Base-by-base conservation (phyloP, 768 basidiomycete genomes). In the Mycena capillaripes region DNA sequence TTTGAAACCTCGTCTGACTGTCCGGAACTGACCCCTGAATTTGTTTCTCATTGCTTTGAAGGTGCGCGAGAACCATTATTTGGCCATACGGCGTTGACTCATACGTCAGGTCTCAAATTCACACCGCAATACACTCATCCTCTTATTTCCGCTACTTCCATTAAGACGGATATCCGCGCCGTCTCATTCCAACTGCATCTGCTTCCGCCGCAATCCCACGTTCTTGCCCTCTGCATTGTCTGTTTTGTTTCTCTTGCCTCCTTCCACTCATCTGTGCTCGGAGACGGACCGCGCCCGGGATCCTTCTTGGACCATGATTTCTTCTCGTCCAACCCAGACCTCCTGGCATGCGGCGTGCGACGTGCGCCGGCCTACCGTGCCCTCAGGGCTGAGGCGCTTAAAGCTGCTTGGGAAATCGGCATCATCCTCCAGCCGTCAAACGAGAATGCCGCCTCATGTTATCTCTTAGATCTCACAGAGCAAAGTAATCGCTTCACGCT, bases 221-320 rank as follows among this genome's bases (percentile, higher is more conserved):
- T 70, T 27, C 59, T 74, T 11, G 73, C 73, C 4, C 60, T 74
- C 1, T 74, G 73, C 56, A 70, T 73, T 32, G 61, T 73, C 32
- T 64, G 68, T 17, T 21, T 38, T 11, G 38, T 50, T 5, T 60
- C 72, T 3, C 69, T 70, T 4, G 42, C 44, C 11, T 73, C 72
- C 7, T 74, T 74, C 55, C 48, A 74, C 60, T 52, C 61, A 11
- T 32, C 44, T 16, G 53, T 74, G 11, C 69, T 74, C 11, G 69
- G 73, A 9, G 32, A 36, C 0, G 73, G 73, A 12, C 58, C 59
- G 5, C 68, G 68, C 5, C 72, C 72, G 4, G 11, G 34, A 44
- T 69, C 68, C 0, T 60, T 74, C 34, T 3, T 5, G 4, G 72
- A 70, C 34, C 4, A 32, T 1, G 27, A n/a, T 6, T 72, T 72